Percentiles rank a stretch among this genome's conserved stretches.
Conservation (phyloP, 768 basidiomycete species). For the Termitomyces sp. region DNA sequence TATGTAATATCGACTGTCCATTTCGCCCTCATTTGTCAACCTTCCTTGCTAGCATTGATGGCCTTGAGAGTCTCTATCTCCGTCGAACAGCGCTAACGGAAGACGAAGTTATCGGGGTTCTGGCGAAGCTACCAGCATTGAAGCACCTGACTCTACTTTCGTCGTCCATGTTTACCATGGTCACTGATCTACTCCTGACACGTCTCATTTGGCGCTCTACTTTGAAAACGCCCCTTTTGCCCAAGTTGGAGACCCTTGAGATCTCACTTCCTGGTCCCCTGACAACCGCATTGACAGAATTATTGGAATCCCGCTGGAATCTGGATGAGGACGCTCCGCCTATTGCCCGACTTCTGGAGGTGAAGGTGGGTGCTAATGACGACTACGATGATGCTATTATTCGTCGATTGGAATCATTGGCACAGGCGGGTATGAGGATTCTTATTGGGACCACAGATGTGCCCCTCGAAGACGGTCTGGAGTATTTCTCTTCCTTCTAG, state of each 20-base stretch:
- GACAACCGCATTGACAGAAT: constrained; percentile 26
- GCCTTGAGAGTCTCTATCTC: constrained; percentile 29
- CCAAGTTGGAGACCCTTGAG: constrained; percentile 29
- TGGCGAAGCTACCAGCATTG: constrained; percentile 26
- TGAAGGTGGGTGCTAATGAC: constrained; percentile 10
- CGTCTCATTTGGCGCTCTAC: constrained; percentile 28
- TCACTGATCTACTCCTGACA: constrained; percentile 27
- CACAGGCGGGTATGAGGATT: constrained; percentile 15
- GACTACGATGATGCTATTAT: constrained; percentile 14
- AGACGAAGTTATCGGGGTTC: constrained; percentile 25
- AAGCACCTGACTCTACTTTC: constrained; percentile 29
- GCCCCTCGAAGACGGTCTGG: constrained; percentile 10
- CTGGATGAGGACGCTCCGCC: background rate
- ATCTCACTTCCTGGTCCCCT: constrained; percentile 28
- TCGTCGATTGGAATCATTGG: constrained; percentile 12
- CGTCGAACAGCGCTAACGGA: constrained; percentile 31
- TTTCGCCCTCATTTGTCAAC: constrained; percentile 25
- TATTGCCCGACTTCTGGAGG: constrained; percentile 8
- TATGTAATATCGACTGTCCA: constrained; percentile 31
- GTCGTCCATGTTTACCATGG: constrained; percentile 20
- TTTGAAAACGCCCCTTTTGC: constrained; percentile 21
- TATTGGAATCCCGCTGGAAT: constrained; percentile 27
- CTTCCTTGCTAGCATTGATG: constrained; percentile 27
- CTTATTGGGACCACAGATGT: constrained; percentile 10
- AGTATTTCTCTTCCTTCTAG: constrained; percentile 11